Conservation (phyloP, 83 land plant genomes). For the Thuja plicata region DNA sequence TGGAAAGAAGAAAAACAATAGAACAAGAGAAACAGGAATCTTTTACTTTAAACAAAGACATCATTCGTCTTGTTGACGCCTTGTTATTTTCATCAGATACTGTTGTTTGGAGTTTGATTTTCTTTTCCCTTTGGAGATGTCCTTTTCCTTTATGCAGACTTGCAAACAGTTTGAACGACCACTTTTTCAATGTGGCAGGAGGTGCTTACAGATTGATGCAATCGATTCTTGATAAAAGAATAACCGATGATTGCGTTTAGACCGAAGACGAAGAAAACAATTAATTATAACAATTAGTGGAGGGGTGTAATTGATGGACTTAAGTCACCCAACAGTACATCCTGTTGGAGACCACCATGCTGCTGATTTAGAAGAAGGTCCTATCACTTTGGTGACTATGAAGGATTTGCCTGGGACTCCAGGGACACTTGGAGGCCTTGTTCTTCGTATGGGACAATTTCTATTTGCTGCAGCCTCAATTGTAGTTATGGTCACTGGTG, state of each 20-base stretch:
- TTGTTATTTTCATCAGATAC: background rate
- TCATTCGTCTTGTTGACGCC: background rate
- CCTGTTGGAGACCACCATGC: constrained; percentile 9
- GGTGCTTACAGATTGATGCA: background rate
- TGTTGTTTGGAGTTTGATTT: no score
- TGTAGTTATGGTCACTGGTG: constrained; percentile 47
- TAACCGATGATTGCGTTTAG: no score
- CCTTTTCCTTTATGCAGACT: background rate
- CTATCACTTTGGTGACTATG: constrained; percentile 19
- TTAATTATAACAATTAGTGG: background rate
- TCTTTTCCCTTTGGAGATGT: background rate
- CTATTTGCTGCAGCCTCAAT: constrained; percentile 57
- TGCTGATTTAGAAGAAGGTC: constrained; percentile 5
- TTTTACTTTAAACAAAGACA: background rate
- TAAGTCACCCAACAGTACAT: background rate
- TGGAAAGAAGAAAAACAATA: background rate
- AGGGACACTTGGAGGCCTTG: constrained; percentile 42
- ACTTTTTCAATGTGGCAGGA: background rate
- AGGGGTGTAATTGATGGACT: background rate
- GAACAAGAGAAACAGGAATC: background rate
- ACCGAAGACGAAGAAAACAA: background rate
- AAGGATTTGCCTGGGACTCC: constrained; percentile 61
- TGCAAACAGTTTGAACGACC: background rate
- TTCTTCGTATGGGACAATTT: constrained; percentile 49
- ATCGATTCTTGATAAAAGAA: background rate